These are phyloP conservation scores for Pezizomycotina sp. DNA, from an alignment of 2,329 filamentous ascomycete genomes.

Conservation along the genomic window DNA sequence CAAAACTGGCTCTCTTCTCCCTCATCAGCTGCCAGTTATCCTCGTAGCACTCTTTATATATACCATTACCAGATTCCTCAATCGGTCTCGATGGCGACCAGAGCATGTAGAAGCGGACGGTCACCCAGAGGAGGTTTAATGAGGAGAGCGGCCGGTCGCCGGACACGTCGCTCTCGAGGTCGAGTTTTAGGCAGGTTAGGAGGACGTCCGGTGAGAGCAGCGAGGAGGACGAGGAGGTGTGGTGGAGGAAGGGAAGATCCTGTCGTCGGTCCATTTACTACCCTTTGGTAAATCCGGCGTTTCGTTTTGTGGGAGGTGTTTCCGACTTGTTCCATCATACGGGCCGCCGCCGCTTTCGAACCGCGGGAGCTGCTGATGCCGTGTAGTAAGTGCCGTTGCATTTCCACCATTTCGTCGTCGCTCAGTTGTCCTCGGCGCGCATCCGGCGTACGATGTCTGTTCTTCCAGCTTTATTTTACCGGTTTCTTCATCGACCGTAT, in stretches of 20 bases:
- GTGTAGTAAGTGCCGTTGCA: too few species aligned
- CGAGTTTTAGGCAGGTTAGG: slow-evolving; percentile 24
- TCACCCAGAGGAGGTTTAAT: slow-evolving; percentile 29
- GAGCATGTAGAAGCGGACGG: slow-evolving; percentile 20
- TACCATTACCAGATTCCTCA: slow-evolving; percentile 22
- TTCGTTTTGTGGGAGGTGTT: neutral
- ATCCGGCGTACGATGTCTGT: slow-evolving; percentile 25
- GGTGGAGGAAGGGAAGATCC: neutral
- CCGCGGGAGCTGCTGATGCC: too few species aligned
- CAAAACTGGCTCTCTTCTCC: slow-evolving; percentile 25
- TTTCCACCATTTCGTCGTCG: slow-evolving; percentile 19
- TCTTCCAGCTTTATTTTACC: slow-evolving; percentile 25
- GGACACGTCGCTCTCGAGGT: slow-evolving; percentile 27
- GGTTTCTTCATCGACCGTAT: slow-evolving; percentile 24
- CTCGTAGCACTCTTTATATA: slow-evolving; percentile 24
- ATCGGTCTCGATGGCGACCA: slow-evolving; percentile 28
- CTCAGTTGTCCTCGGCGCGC: slow-evolving; percentile 19
- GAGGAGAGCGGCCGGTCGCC: slow-evolving; percentile 26
- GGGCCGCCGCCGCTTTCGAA: too few species aligned
- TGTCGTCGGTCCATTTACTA: neutral
- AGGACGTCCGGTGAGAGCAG: too few species aligned
- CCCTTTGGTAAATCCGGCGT: neutral
- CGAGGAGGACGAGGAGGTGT: too few species aligned
- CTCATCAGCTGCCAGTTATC: too few species aligned
- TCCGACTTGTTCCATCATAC: neutral